A percentile compares a stretch with the other conserved stretches of the same genome.
phyloP scores from a whole-genome alignment of 1,284 basidiomycete species.

The Pseudozyma sp. region DNA sequence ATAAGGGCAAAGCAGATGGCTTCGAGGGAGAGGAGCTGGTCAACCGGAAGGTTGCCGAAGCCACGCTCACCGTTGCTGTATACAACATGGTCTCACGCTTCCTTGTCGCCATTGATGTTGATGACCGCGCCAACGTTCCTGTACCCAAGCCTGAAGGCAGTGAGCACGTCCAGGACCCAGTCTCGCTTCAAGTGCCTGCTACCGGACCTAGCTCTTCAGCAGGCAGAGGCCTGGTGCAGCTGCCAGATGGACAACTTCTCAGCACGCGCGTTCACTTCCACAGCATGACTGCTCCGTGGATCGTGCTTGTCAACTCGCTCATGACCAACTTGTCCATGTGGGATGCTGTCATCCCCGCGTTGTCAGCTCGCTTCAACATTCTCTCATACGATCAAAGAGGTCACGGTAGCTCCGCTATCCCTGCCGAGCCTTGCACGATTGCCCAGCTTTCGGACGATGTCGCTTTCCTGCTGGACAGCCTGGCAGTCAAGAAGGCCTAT shows the following conservation, averaged over 20 bases:
- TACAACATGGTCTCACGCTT: slow-evolving; percentile 72
- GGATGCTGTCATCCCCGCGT: slow-evolving; percentile 67
- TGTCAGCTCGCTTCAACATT: slow-evolving; percentile 69
- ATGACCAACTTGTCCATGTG: slow-evolving; percentile 71
- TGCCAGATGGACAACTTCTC: slow-evolving; percentile 51
- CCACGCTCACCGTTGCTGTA: slow-evolving; percentile 69
- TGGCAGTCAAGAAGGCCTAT: slow-evolving; percentile 62
- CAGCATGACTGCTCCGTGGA: slow-evolving; percentile 62
- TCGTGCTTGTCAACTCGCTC: slow-evolving; percentile 71
- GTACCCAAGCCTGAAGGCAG: slow-evolving; percentile 64
- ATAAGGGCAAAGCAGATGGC: slow-evolving; percentile 58
- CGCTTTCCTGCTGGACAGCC: slow-evolving; percentile 67
- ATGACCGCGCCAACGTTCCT: slow-evolving; percentile 65
- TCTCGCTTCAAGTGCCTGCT: slow-evolving; percentile 12
- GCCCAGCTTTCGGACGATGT: slow-evolving; percentile 70
- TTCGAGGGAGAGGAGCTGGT: slow-evolving; percentile 43
- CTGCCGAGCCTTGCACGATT: slow-evolving; percentile 67
- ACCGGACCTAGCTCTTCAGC: slow-evolving; percentile 44
- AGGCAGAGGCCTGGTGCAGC: slow-evolving; percentile 51
- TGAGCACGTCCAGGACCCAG: slow-evolving; percentile 46
- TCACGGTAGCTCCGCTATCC: slow-evolving; percentile 68
- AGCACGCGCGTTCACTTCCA: slow-evolving; percentile 59
- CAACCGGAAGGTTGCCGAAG: slow-evolving; percentile 69
- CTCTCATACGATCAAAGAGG: slow-evolving; percentile 71
- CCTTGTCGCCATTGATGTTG: slow-evolving; percentile 70